Evolutionary conservation across 805 yeast genomes (phyloP), one percentile per base, ranked within the genome.

Genomic region (Sugiyamaella qingdaonensis): DNA sequence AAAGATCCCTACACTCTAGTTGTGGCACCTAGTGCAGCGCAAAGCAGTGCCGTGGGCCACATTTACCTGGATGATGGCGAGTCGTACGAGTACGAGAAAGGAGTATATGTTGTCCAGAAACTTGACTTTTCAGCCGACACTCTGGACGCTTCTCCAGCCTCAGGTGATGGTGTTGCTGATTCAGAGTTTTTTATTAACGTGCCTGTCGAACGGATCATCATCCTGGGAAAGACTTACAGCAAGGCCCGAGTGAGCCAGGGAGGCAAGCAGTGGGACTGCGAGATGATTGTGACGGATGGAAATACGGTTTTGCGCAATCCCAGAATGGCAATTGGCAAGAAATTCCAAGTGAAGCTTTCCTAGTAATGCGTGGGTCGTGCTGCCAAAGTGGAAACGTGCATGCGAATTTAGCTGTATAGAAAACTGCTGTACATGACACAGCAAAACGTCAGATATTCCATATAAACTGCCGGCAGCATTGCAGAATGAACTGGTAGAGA

Each of bases 51-150:
- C 0, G 65, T 68, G 0, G 85, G 86, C 1, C 66, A 68, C 5
- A 66, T 91, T 31, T 90, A 89, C 64, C 67, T 88, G 42, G 97
- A 90, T 67, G 97, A 90, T 68, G 96, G 95, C 10, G 87, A 84
- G 62, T 75, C 92, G 0, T 86, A 77, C 59, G 76, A 73, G 33
- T 80, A 81, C 64, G 52, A 65, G 37, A 59, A 69, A 0, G 86
- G 85, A 2, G 81, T 78, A 18, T 83, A 54, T 61, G 31, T 52
- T 33, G 24, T 49, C n/a, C 55, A 55, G 31, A 10, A 48, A 10
- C 42, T 54, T 27, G 24, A 29, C 21, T 54, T 50, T 14, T 37
- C 33, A 2, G 48, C 37, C 10, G 16, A 32, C 18, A 27, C 39
- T 4, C 41, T 57, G 13, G 18, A 34, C 4, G 53, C 55, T 10